These are phyloP conservation scores for Aeminium ludgeri DNA, from an alignment of 495 filamentous ascomycete genomes.

Conservation along the genomic window DNA sequence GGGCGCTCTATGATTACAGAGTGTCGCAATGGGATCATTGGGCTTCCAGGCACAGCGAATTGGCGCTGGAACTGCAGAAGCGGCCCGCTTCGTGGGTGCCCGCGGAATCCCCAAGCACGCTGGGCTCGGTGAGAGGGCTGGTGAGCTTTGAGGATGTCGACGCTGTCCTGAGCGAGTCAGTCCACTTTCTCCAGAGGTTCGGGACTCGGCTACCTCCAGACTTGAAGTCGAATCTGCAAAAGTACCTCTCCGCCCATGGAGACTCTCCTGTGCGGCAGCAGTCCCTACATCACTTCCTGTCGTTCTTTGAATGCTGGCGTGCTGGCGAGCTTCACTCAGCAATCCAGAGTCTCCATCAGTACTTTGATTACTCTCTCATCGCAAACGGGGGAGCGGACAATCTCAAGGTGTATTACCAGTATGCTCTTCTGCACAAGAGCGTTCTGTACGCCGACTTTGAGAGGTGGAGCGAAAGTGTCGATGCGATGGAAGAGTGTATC, in stretches of 20 bases:
- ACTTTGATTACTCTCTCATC: constrained; percentile 60
- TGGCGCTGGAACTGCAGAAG: background rate
- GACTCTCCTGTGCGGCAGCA: constrained; percentile 2
- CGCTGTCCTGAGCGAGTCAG: constrained; percentile 1
- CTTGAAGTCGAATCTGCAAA: constrained; percentile 3
- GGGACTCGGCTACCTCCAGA: constrained; percentile 5
- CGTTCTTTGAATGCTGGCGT: constrained; percentile 76
- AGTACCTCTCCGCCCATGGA: constrained; percentile 2
- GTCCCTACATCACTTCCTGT: constrained; percentile 13
- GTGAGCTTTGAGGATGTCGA: constrained; percentile 11
- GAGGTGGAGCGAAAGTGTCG: constrained; percentile 75
- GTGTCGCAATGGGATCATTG: constrained; percentile 55
- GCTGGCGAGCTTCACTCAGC: constrained; percentile 79
- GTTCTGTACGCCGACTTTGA: constrained; percentile 93
- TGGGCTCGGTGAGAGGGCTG: background rate
- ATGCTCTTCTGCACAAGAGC: constrained; percentile 84
- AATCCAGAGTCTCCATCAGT: constrained; percentile 82
- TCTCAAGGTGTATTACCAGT: constrained; percentile 88
- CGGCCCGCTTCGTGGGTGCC: background rate
- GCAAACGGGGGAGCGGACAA: constrained; percentile 26
- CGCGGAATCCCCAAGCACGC: background rate
- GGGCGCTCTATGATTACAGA: constrained; percentile 58
- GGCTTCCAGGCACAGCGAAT: constrained; percentile 30
- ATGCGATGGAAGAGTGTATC: constrained; percentile 83
- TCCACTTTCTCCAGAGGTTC: constrained; percentile 13